Evolutionary conservation across 257 asterid species (phyloP).

Genomic region (Solanum bulbocastanum): DNA sequence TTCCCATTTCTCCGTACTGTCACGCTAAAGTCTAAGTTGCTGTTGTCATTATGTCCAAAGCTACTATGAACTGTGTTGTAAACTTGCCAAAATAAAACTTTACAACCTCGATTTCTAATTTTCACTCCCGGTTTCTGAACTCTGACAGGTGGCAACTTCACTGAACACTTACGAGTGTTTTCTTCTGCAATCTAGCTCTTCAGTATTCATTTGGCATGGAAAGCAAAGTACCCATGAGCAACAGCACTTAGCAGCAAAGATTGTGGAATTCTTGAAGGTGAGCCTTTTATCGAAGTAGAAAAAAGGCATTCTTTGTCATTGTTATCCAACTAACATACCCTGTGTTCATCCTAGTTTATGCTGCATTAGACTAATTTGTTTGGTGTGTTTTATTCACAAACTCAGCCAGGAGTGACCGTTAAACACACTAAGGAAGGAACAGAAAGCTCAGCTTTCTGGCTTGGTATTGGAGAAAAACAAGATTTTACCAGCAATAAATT

Average conservation of each 20-base stretch:
- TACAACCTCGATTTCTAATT: not conserved
- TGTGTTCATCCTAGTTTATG: not conserved
- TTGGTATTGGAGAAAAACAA: conserved; percentile 83
- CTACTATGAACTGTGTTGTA: not conserved
- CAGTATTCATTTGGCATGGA: conserved; percentile 86
- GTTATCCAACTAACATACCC: not conserved
- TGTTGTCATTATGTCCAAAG: not conserved
- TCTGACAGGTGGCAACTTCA: conserved; percentile 58
- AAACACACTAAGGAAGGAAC: conserved; percentile 95
- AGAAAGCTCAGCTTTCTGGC: conserved; percentile 93
- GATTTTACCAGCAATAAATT: conserved; percentile 68
- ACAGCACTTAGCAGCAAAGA: conserved; percentile 67
- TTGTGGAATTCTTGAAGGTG: conserved; percentile 90
- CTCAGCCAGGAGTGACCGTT: conserved; percentile 66
- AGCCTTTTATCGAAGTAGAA: not conserved
- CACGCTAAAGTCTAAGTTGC: not conserved
- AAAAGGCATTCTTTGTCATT: not conserved
- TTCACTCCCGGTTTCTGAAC: not conserved
- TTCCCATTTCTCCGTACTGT: not conserved
- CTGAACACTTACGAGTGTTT: conserved; percentile 81
- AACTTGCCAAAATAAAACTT: not conserved
- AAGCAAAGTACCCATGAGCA: conserved; percentile 81
- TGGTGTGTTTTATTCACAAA: not conserved
- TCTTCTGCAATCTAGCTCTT: conserved; percentile 81
- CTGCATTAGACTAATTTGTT: not conserved